Evolutionary conservation across 331 rosid species (phyloP).

Genomic region (Malus hybrid): DNA sequence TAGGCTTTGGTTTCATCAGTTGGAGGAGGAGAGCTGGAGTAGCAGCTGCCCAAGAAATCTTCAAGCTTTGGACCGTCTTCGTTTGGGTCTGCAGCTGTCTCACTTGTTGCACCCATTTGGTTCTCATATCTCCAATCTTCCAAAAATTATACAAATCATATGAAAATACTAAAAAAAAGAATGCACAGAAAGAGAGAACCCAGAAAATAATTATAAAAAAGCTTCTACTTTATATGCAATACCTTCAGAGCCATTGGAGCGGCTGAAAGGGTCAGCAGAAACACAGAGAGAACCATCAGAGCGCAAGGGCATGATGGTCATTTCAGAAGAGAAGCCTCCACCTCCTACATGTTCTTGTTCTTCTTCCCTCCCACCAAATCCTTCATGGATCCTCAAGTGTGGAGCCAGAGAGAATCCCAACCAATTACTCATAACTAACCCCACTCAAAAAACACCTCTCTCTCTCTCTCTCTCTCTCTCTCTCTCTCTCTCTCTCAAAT

Average conservation of each 20-base stretch:
- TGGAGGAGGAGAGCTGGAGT: slow-evolving; percentile 50
- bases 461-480: too few species aligned
- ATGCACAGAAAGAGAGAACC: not conserved
- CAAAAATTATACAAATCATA: not conserved
- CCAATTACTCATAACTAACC: slow-evolving; percentile 64
- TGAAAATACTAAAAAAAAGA: not conserved
- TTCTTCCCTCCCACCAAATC: slow-evolving; percentile 40
- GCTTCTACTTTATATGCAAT: not conserved
- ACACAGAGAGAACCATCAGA: slow-evolving; percentile 93
- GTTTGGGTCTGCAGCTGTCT: slow-evolving; percentile 33
- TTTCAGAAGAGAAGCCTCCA: slow-evolving; percentile 23
- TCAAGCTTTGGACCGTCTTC: slow-evolving; percentile 83
- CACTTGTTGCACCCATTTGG: slow-evolving; percentile 43
- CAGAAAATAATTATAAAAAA: too few species aligned
- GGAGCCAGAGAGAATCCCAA: slow-evolving; percentile 93
- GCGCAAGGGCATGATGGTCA: slow-evolving; percentile 76
- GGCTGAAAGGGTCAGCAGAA: slow-evolving; percentile 43
- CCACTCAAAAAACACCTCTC: not conserved
- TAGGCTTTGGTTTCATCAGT: slow-evolving; percentile 42
- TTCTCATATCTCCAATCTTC: slow-evolving; percentile 67
- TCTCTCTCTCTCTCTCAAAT: not conserved
- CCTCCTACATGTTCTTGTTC: slow-evolving; percentile 29
- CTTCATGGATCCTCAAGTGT: slow-evolving; percentile 77
- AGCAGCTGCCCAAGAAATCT: slow-evolving; percentile 88
- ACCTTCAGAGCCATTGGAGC: slow-evolving; percentile 44